phyloP scores from a whole-genome alignment of 2,329 filamentous ascomycete genomes.

The Aspergillus flavus region DNA sequence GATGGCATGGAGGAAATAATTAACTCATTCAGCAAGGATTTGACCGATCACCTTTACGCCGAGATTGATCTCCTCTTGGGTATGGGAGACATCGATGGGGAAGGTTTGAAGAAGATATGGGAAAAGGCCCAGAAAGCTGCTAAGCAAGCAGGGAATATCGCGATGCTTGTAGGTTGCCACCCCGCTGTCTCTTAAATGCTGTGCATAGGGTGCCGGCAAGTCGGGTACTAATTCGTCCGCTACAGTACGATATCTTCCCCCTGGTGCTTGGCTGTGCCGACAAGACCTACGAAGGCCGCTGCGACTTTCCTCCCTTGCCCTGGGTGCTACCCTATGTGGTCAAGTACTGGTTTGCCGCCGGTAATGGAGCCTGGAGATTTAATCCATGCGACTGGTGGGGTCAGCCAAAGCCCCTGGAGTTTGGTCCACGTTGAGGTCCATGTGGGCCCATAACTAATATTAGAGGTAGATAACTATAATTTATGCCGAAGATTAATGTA shows the following conservation, averaged over 20 bases:
- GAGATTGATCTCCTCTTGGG: background rate
- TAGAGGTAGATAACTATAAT: background rate
- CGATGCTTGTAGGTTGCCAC: background rate
- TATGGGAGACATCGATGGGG: background rate
- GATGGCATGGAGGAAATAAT: background rate
- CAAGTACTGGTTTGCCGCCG: background rate
- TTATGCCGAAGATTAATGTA: background rate
- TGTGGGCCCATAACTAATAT: background rate
- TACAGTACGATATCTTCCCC: background rate
- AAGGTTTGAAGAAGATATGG: background rate
- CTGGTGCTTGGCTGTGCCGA: background rate
- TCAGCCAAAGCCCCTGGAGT: background rate
- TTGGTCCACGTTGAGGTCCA: background rate
- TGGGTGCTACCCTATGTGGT: background rate
- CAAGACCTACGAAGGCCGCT: background rate
- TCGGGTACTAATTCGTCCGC: background rate
- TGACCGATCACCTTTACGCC: background rate
- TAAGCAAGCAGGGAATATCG: background rate
- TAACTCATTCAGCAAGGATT: background rate
- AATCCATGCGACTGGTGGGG: background rate
- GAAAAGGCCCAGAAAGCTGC: background rate
- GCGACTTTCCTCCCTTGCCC: background rate
- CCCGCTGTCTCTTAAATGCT: background rate
- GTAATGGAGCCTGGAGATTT: background rate
- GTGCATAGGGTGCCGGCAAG: background rate